Evolutionary conservation across 2,329 filamentous ascomycete species (phyloP).

Genomic region (Fusarium papillatum): DNA sequence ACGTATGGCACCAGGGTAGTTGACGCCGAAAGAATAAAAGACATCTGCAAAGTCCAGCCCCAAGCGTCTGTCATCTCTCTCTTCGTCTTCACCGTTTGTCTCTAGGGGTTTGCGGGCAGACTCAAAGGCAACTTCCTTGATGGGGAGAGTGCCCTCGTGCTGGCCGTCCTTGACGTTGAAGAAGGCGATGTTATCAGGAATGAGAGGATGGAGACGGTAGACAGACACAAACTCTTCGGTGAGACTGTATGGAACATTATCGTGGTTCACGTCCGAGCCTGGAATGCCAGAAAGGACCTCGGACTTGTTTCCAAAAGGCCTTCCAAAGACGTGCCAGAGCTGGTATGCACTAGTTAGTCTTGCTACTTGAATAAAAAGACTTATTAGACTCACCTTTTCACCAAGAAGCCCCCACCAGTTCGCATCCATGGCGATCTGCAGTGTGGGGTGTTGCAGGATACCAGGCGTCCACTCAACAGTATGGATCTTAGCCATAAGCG

Average conservation of each 20-base stretch:
- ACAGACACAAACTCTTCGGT: conserved; percentile 30
- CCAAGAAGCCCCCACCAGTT: conserved; percentile 31
- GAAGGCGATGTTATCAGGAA: conserved; percentile 22
- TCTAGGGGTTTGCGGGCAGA: conserved; percentile 20
- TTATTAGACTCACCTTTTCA: conserved; percentile 10
- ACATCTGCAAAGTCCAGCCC: conserved; percentile 17
- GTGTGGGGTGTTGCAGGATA: conserved; percentile 17
- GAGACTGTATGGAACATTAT: conserved; percentile 11
- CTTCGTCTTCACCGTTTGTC: not conserved
- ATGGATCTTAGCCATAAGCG: conserved; percentile 30
- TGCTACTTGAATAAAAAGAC: not conserved
- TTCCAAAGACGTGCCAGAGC: conserved; percentile 22
- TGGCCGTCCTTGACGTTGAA: conserved; percentile 18
- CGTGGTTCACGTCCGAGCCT: conserved; percentile 22
- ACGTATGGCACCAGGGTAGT: conserved; percentile 20
- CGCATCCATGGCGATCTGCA: conserved; percentile 29
- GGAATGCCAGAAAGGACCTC: conserved; percentile 28
- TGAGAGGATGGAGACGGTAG: conserved; percentile 25
- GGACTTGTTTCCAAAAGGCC: conserved; percentile 24
- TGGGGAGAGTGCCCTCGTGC: conserved; percentile 10
- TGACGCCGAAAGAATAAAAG: conserved; percentile 28
- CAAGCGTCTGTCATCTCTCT: rapidly evolving
- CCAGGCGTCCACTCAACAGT: conserved; percentile 32
- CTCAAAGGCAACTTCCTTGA: conserved; percentile 15
- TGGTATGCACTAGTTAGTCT: not conserved